Evolutionary conservation across 2,329 filamentous ascomycete genomes (phyloP).

Genomic region (Zymoseptoria brevis): DNA sequence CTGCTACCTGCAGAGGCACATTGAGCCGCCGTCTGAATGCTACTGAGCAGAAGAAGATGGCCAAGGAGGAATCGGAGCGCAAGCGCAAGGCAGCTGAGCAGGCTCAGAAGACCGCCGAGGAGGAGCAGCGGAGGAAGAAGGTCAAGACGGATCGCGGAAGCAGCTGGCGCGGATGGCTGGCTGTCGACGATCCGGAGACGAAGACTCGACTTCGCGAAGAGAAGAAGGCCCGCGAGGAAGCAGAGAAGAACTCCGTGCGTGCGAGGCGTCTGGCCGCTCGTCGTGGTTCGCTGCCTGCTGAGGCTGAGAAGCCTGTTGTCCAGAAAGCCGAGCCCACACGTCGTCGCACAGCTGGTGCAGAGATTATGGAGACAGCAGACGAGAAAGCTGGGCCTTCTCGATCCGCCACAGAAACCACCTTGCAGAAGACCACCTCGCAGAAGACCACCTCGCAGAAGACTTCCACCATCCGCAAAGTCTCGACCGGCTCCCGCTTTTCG

Average conservation of each 20-base stretch:
- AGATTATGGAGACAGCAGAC: not conserved
- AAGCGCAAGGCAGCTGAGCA: conserved; percentile 21
- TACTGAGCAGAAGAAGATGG: conserved; percentile 23
- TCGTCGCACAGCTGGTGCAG: not conserved
- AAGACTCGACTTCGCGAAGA: conserved; percentile 22
- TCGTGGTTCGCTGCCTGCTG: not conserved
- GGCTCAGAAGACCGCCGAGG: conserved; percentile 22
- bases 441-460: not conserved
- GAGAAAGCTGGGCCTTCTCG: not conserved
- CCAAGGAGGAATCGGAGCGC: conserved; percentile 22
- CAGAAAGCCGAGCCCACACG: not conserved
- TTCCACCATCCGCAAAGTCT: not conserved
- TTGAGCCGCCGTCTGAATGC: conserved; percentile 34
- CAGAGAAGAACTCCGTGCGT: conserved; percentile 21
- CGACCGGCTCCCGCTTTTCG: conserved; percentile 15
- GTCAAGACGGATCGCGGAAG: conserved; percentile 19
- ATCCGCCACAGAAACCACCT: not conserved
- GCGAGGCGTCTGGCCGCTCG: conserved; percentile 21
- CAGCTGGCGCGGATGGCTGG: conserved; percentile 26
- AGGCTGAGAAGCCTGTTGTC: not conserved
- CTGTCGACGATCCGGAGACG: conserved; percentile 24
- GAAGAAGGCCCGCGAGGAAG: conserved; percentile 23
- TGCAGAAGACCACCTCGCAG: not conserved
- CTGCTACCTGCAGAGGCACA: conserved; percentile 53
- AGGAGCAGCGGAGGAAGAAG: conserved; percentile 23